Evolutionary conservation across 1,284 basidiomycete genomes (phyloP).

Genomic region (Irpex rosettiformis): DNA sequence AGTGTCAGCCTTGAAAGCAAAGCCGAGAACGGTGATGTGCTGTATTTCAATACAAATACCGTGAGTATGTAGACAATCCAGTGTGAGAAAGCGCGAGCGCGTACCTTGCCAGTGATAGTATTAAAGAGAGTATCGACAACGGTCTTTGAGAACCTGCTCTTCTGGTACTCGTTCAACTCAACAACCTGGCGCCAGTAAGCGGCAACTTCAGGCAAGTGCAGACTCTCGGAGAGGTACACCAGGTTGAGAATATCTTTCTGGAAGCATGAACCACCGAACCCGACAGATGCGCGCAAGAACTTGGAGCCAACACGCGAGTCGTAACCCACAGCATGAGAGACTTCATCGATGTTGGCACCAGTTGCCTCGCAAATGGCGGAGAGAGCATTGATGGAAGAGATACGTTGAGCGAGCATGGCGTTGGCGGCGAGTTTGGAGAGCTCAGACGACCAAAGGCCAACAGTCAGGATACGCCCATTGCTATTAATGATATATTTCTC

Average conservation of each 20-base stretch:
- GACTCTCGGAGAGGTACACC: constrained; percentile 92
- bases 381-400: constrained; percentile 97
- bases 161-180: constrained; percentile 96
- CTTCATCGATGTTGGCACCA: constrained; percentile 98
- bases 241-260: constrained; percentile 99
- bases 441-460: constrained; percentile 98
- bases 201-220: constrained; percentile 96
- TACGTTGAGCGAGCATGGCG: constrained; percentile 97
- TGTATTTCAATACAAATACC: constrained; percentile 31
- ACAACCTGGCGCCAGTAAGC: constrained; percentile 97
- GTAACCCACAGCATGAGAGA: constrained; percentile 90
- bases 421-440: constrained; percentile 98
- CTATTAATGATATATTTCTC: constrained; percentile 36
- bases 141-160: constrained; percentile 84
- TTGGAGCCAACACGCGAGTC: constrained; percentile 93
- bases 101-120: constrained; percentile 90
- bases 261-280: constrained; percentile 99
- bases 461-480: constrained; percentile 81
- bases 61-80: neutral
- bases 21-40: constrained; percentile 95
- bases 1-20: constrained; percentile 96
- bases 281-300: constrained; percentile 93
- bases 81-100: constrained; percentile 19
- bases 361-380: constrained; percentile 99
- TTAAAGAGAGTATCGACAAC: constrained; percentile 97